Evolutionary conservation across 495 filamentous ascomycete species (phyloP).

Genomic region (Penicillium egyptiacum): DNA sequence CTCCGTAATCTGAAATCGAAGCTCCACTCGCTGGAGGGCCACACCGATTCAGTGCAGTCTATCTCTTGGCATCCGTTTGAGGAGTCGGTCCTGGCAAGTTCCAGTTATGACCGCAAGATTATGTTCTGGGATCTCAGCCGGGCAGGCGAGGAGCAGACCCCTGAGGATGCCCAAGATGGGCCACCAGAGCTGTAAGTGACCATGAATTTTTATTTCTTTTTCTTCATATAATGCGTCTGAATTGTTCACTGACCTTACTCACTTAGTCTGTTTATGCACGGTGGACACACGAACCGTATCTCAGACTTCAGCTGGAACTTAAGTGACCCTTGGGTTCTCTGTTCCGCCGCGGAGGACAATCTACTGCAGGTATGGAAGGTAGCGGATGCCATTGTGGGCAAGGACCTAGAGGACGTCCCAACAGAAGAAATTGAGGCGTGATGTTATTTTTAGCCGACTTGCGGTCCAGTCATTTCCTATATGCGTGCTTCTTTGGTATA

Average conservation of each 20-base stretch:
- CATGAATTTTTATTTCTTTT: not conserved
- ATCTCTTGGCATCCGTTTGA: slow-evolving; percentile 93
- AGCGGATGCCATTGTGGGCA: slow-evolving; percentile 83
- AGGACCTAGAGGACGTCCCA: slow-evolving; percentile 73
- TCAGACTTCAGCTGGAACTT: slow-evolving; percentile 97
- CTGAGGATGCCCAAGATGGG: slow-evolving; percentile 95
- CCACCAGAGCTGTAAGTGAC: slow-evolving; percentile 84
- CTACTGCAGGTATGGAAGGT: slow-evolving; percentile 96
- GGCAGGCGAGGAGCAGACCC: slow-evolving; percentile 89
- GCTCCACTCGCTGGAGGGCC: slow-evolving; percentile 80
- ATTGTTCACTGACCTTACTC: slow-evolving; percentile 24
- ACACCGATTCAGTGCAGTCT: slow-evolving; percentile 84
- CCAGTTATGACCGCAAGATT: slow-evolving; percentile 87
- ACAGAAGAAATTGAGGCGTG: slow-evolving; percentile 72
- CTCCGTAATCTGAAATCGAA: slow-evolving; percentile 82
- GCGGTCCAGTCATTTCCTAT: slow-evolving; percentile 2
- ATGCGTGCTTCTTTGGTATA: slow-evolving; percentile 10
- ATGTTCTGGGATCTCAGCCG: slow-evolving; percentile 94
- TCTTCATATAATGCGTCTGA: slow-evolving; percentile 1
- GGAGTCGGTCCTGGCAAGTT: slow-evolving; percentile 81
- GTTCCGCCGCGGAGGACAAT: slow-evolving; percentile 95
- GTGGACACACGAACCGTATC: slow-evolving; percentile 94
- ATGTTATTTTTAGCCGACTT: slow-evolving; percentile 12
- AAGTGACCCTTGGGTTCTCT: slow-evolving; percentile 93
- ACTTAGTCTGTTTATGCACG: slow-evolving; percentile 93